Conservation (phyloP, 257 asterid species). For the Salvia splendens region DNA sequence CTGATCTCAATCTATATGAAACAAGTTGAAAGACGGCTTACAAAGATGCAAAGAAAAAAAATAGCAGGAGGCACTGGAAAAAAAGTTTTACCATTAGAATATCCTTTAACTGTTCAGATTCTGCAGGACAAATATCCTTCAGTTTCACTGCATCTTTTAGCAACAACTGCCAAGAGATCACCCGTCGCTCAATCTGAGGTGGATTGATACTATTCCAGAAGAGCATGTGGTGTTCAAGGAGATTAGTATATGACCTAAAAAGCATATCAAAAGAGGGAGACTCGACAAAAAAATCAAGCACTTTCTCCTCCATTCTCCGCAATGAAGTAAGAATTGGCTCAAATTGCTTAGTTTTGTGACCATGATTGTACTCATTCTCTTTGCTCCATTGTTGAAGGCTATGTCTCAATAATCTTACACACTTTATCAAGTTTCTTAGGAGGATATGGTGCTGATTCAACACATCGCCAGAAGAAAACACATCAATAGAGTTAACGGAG, state of each 20-base stretch:
- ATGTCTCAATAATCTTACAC: slow-evolving; percentile 58
- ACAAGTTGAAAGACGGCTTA: slow-evolving; percentile 26
- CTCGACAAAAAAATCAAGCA: slow-evolving; percentile 60
- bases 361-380: slow-evolving; percentile 40
- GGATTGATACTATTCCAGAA: slow-evolving; percentile 63
- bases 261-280: slow-evolving; percentile 59
- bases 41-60: background rate
- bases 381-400: slow-evolving; percentile 80
- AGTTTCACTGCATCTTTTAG: slow-evolving; percentile 55
- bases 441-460: slow-evolving; percentile 38
- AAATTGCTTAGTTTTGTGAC: slow-evolving; percentile 39
- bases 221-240: slow-evolving; percentile 75
- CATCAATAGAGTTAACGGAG: slow-evolving; percentile 49
- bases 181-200: slow-evolving; percentile 45
- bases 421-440: slow-evolving; percentile 52
- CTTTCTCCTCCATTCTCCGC: slow-evolving; percentile 55
- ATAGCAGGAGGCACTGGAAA: background rate
- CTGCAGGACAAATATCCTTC: slow-evolving; percentile 51
- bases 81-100: slow-evolving; percentile 32
- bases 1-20: slow-evolving; percentile 50
- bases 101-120: slow-evolving; percentile 63
- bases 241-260: slow-evolving; percentile 52
- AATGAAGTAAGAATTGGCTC: slow-evolving; percentile 50
- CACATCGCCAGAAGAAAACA: slow-evolving; percentile 40
- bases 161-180: slow-evolving; percentile 62